phyloP scores from a whole-genome alignment of 2,329 filamentous ascomycete species.

The Mycosphaerella sp. region DNA sequence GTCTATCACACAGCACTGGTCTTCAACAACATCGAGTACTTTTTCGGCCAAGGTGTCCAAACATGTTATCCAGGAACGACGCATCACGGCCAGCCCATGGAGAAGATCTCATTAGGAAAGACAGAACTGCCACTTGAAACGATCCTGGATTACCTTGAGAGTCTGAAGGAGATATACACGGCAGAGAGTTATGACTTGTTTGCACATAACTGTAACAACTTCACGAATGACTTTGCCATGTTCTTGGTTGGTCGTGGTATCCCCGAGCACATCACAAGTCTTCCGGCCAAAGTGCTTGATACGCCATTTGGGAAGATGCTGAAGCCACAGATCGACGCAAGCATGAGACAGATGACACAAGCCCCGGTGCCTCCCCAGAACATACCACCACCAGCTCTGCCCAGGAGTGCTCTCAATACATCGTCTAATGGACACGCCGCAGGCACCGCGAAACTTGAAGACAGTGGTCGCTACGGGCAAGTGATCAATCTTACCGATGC shows the following conservation, averaged over 20 bases:
- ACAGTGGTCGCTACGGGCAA: constrained; percentile 33
- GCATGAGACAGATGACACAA: constrained; percentile 58
- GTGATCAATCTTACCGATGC: constrained; percentile 59
- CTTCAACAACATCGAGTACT: constrained; percentile 76
- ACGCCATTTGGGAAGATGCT: constrained; percentile 87
- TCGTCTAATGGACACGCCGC: not conserved
- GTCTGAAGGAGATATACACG: constrained; percentile 74
- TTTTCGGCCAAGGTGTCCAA: constrained; percentile 84
- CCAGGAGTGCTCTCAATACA: not conserved
- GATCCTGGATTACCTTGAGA: constrained; percentile 81
- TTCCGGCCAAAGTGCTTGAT: constrained; percentile 77
- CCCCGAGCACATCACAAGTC: constrained; percentile 74
- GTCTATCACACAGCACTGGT: constrained; percentile 94
- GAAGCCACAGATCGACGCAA: constrained; percentile 64
- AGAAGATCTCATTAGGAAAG: constrained; percentile 65
- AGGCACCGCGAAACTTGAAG: constrained; percentile 8
- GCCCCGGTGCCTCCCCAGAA: constrained; percentile 44
- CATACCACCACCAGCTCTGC: constrained; percentile 18
- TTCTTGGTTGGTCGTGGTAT: constrained; percentile 87
- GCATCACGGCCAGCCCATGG: constrained; percentile 78
- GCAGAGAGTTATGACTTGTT: constrained; percentile 76
- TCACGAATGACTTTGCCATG: constrained; percentile 84
- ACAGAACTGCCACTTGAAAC: constrained; percentile 76
- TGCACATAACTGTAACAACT: constrained; percentile 94
- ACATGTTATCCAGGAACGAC: constrained; percentile 73